A percentile compares a stretch with the other conserved stretches of the same genome.
Evolutionary conservation across 345 rosid genomes (phyloP).

Genomic region (Nephelium lappaceum): DNA sequence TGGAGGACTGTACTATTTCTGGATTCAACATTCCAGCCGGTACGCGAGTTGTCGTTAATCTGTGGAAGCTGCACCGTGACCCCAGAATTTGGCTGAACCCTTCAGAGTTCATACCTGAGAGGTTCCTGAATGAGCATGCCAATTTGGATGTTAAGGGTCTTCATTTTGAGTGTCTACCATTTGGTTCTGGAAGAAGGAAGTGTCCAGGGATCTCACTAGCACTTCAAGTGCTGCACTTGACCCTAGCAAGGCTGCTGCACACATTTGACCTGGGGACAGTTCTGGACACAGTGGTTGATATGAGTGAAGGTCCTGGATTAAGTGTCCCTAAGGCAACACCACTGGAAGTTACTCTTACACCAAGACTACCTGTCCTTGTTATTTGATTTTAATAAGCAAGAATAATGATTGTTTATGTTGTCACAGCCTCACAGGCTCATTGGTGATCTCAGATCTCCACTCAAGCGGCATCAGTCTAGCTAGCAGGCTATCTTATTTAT

Average conservation of each 20-base stretch:
- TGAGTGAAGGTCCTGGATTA: constrained; percentile 29
- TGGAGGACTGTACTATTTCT: constrained; percentile 35
- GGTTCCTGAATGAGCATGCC: constrained; percentile 24
- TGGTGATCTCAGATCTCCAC: no score
- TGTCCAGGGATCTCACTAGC: constrained; percentile 28
- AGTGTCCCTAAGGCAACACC: constrained; percentile 26
- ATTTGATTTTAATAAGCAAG: not conserved
- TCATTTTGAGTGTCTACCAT: constrained; percentile 30
- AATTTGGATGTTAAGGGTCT: constrained; percentile 26
- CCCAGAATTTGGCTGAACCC: constrained; percentile 22
- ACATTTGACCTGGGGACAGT: constrained; percentile 19
- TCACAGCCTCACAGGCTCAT: no score
- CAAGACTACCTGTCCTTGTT: constrained; percentile 1
- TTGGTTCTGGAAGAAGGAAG: constrained; percentile 37
- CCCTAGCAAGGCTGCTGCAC: constrained; percentile 31
- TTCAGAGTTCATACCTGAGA: constrained; percentile 32
- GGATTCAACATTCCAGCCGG: constrained; percentile 15
- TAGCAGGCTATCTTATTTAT: not conserved
- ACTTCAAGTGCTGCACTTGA: constrained; percentile 21
- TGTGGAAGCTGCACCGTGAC: constrained; percentile 31
- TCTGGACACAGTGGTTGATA: constrained; percentile 17
- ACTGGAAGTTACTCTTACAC: constrained; percentile 27
- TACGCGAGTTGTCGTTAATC: constrained; percentile 24
- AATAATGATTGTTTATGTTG: no score
- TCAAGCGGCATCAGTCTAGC: not conserved